A percentile compares a stretch with the other conserved stretches of the same genome.
These are phyloP conservation scores for Podila epigama DNA, from an alignment of 192 early-diverging fungal genomes.

Conservation along the genomic window DNA sequence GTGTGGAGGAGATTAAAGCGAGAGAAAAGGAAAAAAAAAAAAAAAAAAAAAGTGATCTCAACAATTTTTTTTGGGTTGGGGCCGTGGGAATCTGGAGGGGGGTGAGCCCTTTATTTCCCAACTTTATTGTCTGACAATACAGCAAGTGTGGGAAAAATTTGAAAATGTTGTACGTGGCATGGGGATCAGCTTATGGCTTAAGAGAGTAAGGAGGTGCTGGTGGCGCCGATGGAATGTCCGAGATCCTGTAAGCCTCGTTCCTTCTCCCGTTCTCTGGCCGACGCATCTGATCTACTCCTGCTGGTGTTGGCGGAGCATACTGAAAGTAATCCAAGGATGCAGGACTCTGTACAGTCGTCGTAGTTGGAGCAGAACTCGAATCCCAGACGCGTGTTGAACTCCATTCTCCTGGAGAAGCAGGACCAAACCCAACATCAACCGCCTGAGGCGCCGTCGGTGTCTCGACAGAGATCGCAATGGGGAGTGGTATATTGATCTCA, in stretches of 20 bases:
- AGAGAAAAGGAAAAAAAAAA: neutral
- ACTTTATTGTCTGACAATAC: too few species aligned
- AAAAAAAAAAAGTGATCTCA: too few species aligned
- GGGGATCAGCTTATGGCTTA: neutral
- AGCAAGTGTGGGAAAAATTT: neutral
- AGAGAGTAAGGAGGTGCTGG: neutral
- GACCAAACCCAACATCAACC: conserved; percentile 24
- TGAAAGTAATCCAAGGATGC: neutral
- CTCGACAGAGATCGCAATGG: conserved; percentile 4
- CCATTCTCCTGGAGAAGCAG: conserved; percentile 11
- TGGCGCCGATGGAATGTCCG: neutral
- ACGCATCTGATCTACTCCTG: neutral
- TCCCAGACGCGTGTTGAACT: neutral
- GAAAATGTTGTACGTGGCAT: neutral
- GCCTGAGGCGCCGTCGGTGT: conserved; percentile 19
- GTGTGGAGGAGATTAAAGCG: neutral
- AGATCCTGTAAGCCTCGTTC: neutral
- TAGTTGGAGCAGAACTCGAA: neutral
- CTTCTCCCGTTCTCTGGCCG: neutral
- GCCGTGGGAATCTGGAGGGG: too few species aligned
- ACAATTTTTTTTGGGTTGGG: too few species aligned
- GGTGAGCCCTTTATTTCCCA: too few species aligned
- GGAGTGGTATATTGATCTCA: conserved; percentile 4
- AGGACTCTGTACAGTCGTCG: neutral
- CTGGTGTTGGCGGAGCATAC: neutral